Percentiles rank a stretch among this genome's conserved stretches.
These are phyloP conservation scores for Candida endomychidarum DNA, from an alignment of 805 yeast genomes.

Conservation along the genomic window DNA sequence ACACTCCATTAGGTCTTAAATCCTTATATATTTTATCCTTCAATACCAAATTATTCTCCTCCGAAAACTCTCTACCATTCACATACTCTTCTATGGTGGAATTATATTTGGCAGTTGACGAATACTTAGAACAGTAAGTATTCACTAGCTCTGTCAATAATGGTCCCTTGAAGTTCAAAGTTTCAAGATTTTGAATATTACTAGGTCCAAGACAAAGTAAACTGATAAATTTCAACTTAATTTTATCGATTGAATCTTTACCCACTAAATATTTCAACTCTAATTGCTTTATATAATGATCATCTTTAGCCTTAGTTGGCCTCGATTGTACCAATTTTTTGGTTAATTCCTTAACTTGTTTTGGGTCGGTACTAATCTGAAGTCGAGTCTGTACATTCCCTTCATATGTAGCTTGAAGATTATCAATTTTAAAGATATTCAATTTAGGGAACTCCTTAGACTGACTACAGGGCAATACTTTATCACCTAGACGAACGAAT, in stretches of 20 bases:
- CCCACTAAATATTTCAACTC: conserved; percentile 10
- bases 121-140: conserved; percentile 19
- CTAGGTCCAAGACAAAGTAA: conserved; percentile 51
- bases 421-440: conserved; percentile 25
- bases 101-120: conserved; percentile 31
- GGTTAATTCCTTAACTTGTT: conserved; percentile 11
- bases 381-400: conserved; percentile 34
- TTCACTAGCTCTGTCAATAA: conserved; percentile 20
- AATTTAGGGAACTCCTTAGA: conserved; percentile 37
- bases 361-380: conserved; percentile 31
- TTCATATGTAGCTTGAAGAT: conserved; percentile 18
- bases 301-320: conserved; percentile 8
- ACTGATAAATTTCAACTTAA: conserved; percentile 35
- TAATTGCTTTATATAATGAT: conserved; percentile 5
- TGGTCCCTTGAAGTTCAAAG: conserved; percentile 5
- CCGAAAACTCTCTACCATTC: conserved; percentile 3
- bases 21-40: conserved; percentile 45
- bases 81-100: conserved; percentile 32
- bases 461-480: conserved; percentile 32
- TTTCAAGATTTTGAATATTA: conserved; percentile 17
- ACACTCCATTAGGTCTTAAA: conserved; percentile 25
- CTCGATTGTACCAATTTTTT: not conserved
- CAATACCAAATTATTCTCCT: conserved; percentile 22
- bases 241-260: conserved; percentile 10
- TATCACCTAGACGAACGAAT: conserved; percentile 30